Evolutionary conservation across 2,329 filamentous ascomycete species (phyloP).

Genomic region (Pseudogymnoascus sp.): DNA sequence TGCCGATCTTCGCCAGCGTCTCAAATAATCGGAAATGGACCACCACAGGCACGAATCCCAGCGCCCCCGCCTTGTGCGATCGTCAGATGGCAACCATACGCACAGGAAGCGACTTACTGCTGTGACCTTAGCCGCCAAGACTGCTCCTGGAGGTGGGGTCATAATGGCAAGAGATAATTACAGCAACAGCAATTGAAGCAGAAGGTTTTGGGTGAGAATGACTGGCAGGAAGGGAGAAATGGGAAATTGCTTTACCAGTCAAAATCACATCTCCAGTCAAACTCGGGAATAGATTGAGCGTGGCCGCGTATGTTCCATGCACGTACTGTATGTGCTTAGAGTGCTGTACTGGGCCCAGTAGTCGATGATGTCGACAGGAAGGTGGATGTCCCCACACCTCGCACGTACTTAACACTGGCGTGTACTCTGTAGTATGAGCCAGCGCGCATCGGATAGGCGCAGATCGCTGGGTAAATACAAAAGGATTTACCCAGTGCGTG

Average conservation of each 20-base stretch:
- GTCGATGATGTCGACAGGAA: neutral
- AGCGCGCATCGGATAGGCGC: too few species aligned
- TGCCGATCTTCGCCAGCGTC: conserved; percentile 22
- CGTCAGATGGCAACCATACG: neutral
- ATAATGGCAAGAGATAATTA: neutral
- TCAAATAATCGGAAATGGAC: conserved; percentile 31
- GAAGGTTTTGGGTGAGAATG: neutral
- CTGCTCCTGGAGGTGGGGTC: neutral
- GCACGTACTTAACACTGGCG: neutral
- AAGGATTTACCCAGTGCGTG: neutral
- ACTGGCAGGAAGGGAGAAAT: neutral
- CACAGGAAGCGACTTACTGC: neutral
- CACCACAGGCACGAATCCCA: conserved; percentile 33
- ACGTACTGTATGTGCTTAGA: neutral
- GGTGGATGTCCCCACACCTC: neutral
- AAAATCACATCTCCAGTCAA: neutral
- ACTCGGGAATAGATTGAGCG: neutral
- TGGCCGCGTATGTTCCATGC: neutral
- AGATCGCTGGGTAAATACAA: too few species aligned
- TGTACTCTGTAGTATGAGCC: too few species aligned
- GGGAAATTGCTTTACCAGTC: neutral
- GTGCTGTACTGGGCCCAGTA: neutral
- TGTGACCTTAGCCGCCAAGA: neutral
- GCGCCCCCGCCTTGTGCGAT: conserved; percentile 24
- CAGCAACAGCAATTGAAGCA: neutral